Base-by-base conservation (phyloP, 2,329 filamentous ascomycete genomes). In the Diplodia corticola region DNA sequence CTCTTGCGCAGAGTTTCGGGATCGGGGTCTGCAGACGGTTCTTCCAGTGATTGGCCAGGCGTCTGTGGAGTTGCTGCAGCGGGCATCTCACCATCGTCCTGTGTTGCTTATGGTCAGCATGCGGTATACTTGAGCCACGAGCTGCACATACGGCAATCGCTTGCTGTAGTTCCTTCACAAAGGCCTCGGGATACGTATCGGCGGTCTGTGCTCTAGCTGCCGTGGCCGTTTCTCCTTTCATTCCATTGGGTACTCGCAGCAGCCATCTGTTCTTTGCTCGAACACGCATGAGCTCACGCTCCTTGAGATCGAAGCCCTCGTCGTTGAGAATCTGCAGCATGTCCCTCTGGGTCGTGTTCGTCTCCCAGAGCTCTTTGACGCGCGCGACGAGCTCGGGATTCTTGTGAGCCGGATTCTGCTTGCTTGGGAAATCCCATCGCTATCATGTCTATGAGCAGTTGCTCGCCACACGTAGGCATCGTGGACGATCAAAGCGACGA, bases 381-480 rank as follows among this genome's bases (percentile, higher is more conserved):
- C 91, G 86, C 20, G 84, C 84, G 48, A 91, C 86, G 7, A 94
- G 84, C 26, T 81, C 81, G 15, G 83, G 81, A 74, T 92, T 89
- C 73, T 90, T 90, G 73, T 44, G 40, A 20, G 40, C 40, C 9
- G 40, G 40, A 13, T 89, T 88, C 70, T 91, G 88, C 75, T 92
- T 92, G 67, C 84, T 86, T 15, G 91, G 91, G 71, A 95, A 94
- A 7, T 87, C 85, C 92, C 92, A 95, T 75, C 87, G 83, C 73
- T 79, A 69, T 57, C 72, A 72, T 12, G 30, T 26, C 26, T n/a
- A n/a, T 44, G 40, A 44, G n/a, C 22, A 22, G 44, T 44, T 20
- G 7, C n/a, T 44, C 0, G 46, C 24, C 9, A 50, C 24, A 12
- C 17, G 51, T 54, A 4, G 13, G 35, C 20, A 46, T 20, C 10